A percentile compares a stretch with the other conserved stretches of the same genome.
phyloP scores from a whole-genome alignment of 2,329 filamentous ascomycete genomes.

The Ceratocystis albifundus region DNA sequence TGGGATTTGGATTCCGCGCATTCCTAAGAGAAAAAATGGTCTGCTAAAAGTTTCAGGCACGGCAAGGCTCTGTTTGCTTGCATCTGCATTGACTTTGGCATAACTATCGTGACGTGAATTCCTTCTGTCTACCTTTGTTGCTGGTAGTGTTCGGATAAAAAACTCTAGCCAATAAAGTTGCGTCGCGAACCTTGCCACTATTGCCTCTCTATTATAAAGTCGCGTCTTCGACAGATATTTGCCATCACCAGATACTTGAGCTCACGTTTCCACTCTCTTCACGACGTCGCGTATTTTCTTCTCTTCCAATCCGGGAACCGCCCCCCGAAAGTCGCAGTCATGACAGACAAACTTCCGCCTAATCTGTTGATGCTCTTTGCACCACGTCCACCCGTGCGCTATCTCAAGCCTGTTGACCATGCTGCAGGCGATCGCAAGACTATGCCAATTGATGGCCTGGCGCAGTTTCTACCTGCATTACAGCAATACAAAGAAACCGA shows the following conservation, averaged over 20 bases:
- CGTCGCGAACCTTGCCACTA: not conserved
- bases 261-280: not conserved
- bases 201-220: not conserved
- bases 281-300: not conserved
- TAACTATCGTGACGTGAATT: slow-evolving; percentile 1
- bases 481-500: slow-evolving; percentile 68
- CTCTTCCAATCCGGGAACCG: not conserved
- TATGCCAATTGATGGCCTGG: slow-evolving; percentile 59
- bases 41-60: slow-evolving; percentile 3
- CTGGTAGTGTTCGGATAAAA: not conserved
- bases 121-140: not conserved
- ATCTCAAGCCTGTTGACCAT: slow-evolving; percentile 71
- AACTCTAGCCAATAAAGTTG: not conserved
- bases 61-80: slow-evolving; percentile 2
- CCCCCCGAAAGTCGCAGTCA: slow-evolving; percentile 33
- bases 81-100: not conserved
- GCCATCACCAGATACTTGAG: not conserved
- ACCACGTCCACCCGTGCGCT: slow-evolving; percentile 82
- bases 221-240: not conserved
- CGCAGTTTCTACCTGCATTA: slow-evolving; percentile 60
- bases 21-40: not conserved
- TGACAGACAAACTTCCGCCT: slow-evolving; percentile 94
- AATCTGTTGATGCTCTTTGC: slow-evolving; percentile 91
- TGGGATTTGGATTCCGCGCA: not conserved
- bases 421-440: slow-evolving; percentile 74